Percentiles rank a stretch among this genome's conserved stretches.
These are phyloP conservation scores for Gossypium lobatum DNA, from an alignment of 441 rosid species.

Conservation along the genomic window DNA sequence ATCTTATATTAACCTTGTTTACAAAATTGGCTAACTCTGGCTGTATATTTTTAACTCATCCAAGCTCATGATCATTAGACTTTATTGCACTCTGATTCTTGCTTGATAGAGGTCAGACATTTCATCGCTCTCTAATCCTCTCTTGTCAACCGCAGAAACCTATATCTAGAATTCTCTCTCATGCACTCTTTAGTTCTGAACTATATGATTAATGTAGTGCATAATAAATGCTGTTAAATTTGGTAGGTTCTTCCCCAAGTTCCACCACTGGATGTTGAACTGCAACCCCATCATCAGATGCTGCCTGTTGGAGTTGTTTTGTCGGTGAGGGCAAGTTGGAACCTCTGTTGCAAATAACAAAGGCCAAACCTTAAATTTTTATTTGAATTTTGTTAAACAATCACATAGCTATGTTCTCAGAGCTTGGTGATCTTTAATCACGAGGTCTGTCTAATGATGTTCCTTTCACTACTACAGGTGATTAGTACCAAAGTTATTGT, in stretches of 20 bases:
- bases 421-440: constrained; percentile 9
- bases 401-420: constrained; percentile 7
- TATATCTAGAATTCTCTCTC: neutral
- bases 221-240: neutral
- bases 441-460: neutral
- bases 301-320: constrained; percentile 73
- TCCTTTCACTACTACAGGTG: constrained; percentile 38
- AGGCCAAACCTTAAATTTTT: neutral
- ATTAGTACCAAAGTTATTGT: constrained; percentile 73
- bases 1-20: neutral
- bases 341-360: neutral
- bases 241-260: constrained; percentile 81
- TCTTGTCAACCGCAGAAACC: neutral
- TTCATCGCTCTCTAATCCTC: neutral
- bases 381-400: neutral
- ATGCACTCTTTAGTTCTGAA: neutral
- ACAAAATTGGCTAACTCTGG: neutral
- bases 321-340: constrained; percentile 46
- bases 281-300: constrained; percentile 62
- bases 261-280: constrained; percentile 52
- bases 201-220: neutral
- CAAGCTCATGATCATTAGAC: neutral
- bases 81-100: neutral
- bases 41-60: neutral
- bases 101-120: neutral